These are phyloP conservation scores for Salix koriyanagi DNA, from an alignment of 345 rosid genomes.

Conservation along the genomic window DNA sequence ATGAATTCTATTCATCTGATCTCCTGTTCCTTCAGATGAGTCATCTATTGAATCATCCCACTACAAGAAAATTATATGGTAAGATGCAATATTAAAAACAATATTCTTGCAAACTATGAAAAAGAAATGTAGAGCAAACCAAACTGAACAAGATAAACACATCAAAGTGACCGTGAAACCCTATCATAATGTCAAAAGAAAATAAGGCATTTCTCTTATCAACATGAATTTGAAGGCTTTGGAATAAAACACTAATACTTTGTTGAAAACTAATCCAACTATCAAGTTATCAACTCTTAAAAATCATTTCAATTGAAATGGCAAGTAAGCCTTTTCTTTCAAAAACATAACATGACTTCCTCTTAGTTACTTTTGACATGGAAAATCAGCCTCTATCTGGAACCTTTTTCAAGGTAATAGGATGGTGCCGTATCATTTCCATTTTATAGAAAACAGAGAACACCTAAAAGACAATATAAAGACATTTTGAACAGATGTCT, in stretches of 20 bases:
- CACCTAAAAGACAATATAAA: neutral
- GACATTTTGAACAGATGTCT: neutral
- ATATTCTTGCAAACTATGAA: neutral
- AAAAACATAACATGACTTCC: neutral
- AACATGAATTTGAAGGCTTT: neutral
- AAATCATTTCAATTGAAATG: neutral
- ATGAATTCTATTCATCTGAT: neutral
- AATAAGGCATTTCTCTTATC: neutral
- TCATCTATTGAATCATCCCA: constrained; percentile 49
- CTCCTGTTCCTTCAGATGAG: constrained; percentile 21
- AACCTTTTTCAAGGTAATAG: neutral
- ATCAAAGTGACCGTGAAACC: neutral
- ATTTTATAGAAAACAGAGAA: neutral
- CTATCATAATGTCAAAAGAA: neutral
- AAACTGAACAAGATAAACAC: neutral
- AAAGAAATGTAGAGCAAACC: neutral
- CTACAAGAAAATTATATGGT: constrained; percentile 20
- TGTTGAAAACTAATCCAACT: neutral
- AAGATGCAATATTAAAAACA: neutral
- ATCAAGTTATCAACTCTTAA: neutral
- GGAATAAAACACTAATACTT: neutral
- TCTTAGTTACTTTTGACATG: neutral
- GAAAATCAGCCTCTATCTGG: neutral
- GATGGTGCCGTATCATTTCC: neutral
- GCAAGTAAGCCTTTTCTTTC: neutral